These are phyloP conservation scores for Candida buenavistaensis DNA, from an alignment of 1,139 yeast species.

Conservation along the genomic window DNA sequence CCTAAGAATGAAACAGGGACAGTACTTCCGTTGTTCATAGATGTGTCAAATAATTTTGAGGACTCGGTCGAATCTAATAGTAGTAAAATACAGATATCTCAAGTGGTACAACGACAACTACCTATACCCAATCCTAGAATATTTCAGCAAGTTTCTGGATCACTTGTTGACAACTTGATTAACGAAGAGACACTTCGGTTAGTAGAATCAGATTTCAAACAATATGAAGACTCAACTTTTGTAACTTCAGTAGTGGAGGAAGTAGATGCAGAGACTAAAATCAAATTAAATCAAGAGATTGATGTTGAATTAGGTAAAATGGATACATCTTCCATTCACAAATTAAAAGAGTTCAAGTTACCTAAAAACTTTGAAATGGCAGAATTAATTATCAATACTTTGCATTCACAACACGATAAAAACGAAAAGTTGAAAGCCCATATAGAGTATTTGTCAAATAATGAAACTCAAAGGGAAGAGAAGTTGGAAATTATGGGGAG, in stretches of 20 bases:
- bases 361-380: constrained; percentile 9
- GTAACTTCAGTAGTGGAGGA: constrained; percentile 32
- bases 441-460: background rate
- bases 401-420: constrained; percentile 11
- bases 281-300: constrained; percentile 30
- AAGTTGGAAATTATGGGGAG: constrained; percentile 1
- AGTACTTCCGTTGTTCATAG: constrained; percentile 27
- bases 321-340: background rate
- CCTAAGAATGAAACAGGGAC: constrained; percentile 28
- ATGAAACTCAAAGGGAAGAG: constrained; percentile 1
- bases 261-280: constrained; percentile 37
- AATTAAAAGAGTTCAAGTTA: constrained; percentile 4
- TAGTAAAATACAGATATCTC: no score
- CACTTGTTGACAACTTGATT: constrained; percentile 25
- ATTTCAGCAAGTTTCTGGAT: constrained; percentile 9
- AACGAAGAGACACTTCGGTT: constrained; percentile 36
- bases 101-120: constrained; percentile 50
- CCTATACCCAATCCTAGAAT: constrained; percentile 47
- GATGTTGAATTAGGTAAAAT: constrained; percentile 19
- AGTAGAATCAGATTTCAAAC: constrained; percentile 50
- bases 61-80: no score
- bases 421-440: constrained; percentile 1
- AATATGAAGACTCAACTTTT: constrained; percentile 24
- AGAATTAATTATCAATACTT: constrained; percentile 6
- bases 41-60: constrained; percentile 21